Evolutionary conservation across 2,329 filamentous ascomycete species (phyloP).

Genomic region (Pseudogymnoascus sp.): DNA sequence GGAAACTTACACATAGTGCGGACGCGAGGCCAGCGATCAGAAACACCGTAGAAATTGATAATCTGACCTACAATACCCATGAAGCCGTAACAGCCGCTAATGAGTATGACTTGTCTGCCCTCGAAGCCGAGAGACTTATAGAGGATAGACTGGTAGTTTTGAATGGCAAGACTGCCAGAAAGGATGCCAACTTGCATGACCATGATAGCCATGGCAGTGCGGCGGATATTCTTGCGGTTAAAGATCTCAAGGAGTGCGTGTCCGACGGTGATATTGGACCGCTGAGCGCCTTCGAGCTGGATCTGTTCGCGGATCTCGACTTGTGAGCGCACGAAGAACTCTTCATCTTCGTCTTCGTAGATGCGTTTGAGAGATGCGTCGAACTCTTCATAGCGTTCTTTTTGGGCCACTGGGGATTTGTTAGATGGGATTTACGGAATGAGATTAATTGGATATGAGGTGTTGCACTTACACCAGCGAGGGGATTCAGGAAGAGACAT

Average conservation of each 20-base stretch:
- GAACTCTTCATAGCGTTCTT: slow-evolving; percentile 23
- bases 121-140: slow-evolving; percentile 39
- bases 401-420: slow-evolving; percentile 12
- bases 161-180: slow-evolving; percentile 26
- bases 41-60: slow-evolving; percentile 25
- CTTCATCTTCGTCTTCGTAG: slow-evolving; percentile 21
- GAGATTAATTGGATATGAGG: neutral
- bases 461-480: slow-evolving; percentile 14
- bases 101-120: slow-evolving; percentile 39
- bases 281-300: slow-evolving; percentile 16
- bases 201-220: slow-evolving; percentile 24
- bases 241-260: slow-evolving; percentile 22
- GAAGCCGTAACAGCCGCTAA: slow-evolving; percentile 36
- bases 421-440: neutral
- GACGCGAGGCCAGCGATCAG: slow-evolving; percentile 27
- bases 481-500: slow-evolving; percentile 15
- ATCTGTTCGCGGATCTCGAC: slow-evolving; percentile 24
- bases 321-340: slow-evolving; percentile 20
- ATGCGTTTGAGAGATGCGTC: slow-evolving; percentile 21
- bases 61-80: slow-evolving; percentile 28
- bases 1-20: slow-evolving; percentile 12
- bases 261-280: neutral
- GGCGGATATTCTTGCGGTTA: slow-evolving; percentile 24
- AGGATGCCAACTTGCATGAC: slow-evolving; percentile 29
- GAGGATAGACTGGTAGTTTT: slow-evolving; percentile 30